Percentiles rank a stretch among this genome's conserved stretches.
These are phyloP conservation scores for Phanerochaete carnosa DNA, from an alignment of 768 basidiomycete species.

Conservation along the genomic window DNA sequence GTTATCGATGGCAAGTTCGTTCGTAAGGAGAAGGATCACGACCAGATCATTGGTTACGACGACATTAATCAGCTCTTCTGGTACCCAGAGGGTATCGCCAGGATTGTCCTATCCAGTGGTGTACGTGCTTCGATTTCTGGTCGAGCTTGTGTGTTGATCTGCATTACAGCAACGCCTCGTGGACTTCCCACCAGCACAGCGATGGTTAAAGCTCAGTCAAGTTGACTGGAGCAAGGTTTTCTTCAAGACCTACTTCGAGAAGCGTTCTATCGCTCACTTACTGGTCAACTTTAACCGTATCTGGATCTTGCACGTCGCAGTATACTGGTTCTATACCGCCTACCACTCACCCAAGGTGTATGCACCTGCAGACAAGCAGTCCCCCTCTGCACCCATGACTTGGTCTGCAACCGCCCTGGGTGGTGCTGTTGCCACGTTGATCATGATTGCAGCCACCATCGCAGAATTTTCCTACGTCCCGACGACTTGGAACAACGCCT, in stretches of 20 bases:
- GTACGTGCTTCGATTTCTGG: conserved; percentile 40
- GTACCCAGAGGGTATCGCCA: conserved; percentile 97
- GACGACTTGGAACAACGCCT: conserved; percentile 98
- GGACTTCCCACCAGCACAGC: conserved; percentile 87
- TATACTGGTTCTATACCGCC: conserved; percentile 98
- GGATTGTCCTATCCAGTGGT: conserved; percentile 86
- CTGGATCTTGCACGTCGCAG: conserved; percentile 92
- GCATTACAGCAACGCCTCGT: conserved; percentile 78
- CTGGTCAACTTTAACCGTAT: conserved; percentile 99
- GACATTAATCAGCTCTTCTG: conserved; percentile 99
- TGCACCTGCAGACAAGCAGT: conserved; percentile 59
- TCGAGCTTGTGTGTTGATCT: conserved; percentile 3
- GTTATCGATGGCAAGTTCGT: conserved; percentile 94
- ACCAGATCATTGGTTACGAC: conserved; percentile 97
- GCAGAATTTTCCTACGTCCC: conserved; percentile 97
- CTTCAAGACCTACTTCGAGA: conserved; percentile 99
- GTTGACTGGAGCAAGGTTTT: conserved; percentile 95
- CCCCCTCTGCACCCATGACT: conserved; percentile 83
- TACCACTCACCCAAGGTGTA: conserved; percentile 95
- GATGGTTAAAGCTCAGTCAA: conserved; percentile 88
- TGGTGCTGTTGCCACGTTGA: conserved; percentile 86
- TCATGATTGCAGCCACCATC: conserved; percentile 92
- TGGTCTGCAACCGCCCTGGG: conserved; percentile 97
- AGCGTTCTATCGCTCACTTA: conserved; percentile 88
- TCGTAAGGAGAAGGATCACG: conserved; percentile 89